Evolutionary conservation across 2,329 filamentous ascomycete genomes (phyloP).

Genomic region (Westerdykella aurantiaca): DNA sequence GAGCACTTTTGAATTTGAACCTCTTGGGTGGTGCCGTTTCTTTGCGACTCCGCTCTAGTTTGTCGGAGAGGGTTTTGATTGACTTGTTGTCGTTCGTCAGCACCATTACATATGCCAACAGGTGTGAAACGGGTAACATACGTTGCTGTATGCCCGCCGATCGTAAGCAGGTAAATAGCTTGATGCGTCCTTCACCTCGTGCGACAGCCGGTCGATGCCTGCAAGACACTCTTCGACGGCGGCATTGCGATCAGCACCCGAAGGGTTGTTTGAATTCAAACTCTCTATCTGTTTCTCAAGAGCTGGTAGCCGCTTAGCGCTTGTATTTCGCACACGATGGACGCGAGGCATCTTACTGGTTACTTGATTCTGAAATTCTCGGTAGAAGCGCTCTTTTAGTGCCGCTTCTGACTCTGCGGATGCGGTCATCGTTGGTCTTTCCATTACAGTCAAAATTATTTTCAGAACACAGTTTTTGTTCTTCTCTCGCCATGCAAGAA

Average conservation of each 20-base stretch:
- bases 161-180: constrained; percentile 84
- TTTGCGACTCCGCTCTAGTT: constrained; percentile 63
- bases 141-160: constrained; percentile 77
- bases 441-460: no score
- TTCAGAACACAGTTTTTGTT: no score
- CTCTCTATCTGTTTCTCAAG: constrained; percentile 70
- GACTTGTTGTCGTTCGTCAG: constrained; percentile 51
- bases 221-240: constrained; percentile 75
- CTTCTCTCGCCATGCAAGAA: no score
- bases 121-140: constrained; percentile 34
- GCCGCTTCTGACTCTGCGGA: constrained; percentile 17
- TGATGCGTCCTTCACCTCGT: constrained; percentile 77
- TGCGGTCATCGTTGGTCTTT: no score
- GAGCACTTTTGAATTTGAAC: constrained; percentile 72
- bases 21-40: constrained; percentile 68
- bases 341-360: constrained; percentile 48
- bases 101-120: not conserved
- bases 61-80: constrained; percentile 74
- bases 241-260: constrained; percentile 71
- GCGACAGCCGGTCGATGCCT: constrained; percentile 72
- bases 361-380: constrained; percentile 72
- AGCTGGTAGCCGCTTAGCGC: constrained; percentile 42
- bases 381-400: constrained; percentile 75
- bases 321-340: no score
- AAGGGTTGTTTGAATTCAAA: constrained; percentile 56